Percentiles rank a stretch among this genome's conserved stretches.
These are phyloP conservation scores for Cryphonectria japonica DNA, from an alignment of 2,329 filamentous ascomycete species.

Conservation along the genomic window DNA sequence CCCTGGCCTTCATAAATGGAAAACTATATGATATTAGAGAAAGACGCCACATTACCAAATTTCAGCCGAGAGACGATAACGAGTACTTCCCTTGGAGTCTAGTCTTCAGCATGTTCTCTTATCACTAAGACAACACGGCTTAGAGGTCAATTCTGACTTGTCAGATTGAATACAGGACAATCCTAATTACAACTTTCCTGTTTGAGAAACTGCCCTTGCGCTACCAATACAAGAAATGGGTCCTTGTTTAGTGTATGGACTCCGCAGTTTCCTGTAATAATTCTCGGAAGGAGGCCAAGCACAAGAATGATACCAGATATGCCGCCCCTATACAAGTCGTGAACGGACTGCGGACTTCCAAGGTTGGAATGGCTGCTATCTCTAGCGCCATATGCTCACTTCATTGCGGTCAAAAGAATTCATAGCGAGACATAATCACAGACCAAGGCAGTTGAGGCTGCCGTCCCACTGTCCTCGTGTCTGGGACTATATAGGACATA, in stretches of 20 bases:
- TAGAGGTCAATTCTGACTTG: neutral
- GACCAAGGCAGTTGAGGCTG: neutral
- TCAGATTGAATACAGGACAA: neutral
- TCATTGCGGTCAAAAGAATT: neutral
- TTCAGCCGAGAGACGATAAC: neutral
- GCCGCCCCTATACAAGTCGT: neutral
- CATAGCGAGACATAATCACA: neutral
- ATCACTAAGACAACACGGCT: neutral
- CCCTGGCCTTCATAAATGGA: no score
- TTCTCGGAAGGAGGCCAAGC: neutral
- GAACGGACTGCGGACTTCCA: neutral
- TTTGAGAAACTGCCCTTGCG: neutral
- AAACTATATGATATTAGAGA: neutral
- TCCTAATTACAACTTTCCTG: neutral
- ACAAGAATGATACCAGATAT: neutral
- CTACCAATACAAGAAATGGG: neutral
- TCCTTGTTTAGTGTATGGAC: neutral
- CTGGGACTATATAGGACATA: neutral
- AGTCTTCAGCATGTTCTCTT: neutral
- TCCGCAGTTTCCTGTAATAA: no score
- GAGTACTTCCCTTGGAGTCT: neutral
- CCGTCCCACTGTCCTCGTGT: neutral
- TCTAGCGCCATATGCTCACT: neutral
- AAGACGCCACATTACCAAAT: neutral
- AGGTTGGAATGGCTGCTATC: neutral